phyloP scores from a whole-genome alignment of 139 green algal species.

The Diplosphaera chodatii region DNA sequence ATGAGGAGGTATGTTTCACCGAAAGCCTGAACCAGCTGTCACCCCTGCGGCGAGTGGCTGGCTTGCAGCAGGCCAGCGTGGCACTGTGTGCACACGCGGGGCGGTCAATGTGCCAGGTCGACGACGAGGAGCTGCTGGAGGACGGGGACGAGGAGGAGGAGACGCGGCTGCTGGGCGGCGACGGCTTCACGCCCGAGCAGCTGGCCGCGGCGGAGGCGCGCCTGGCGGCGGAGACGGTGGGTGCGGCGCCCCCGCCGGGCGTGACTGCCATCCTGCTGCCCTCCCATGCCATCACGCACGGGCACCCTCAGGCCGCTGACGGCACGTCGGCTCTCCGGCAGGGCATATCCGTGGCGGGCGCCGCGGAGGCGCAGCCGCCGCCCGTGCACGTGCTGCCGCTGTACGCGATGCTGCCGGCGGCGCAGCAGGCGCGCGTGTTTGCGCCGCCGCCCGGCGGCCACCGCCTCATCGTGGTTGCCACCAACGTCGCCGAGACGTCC shows the following conservation, averaged over 20 bases:
- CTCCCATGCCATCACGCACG: too few species aligned
- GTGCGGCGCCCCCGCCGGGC: too few species aligned
- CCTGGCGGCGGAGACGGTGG: constrained; percentile 33
- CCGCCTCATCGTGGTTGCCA: constrained; percentile 90
- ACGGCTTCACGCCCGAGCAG: constrained; percentile 62
- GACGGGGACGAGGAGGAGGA: constrained; percentile 51
- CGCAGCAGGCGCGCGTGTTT: constrained; percentile 74
- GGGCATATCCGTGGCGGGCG: not conserved
- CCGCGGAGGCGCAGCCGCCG: not conserved
- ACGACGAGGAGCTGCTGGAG: constrained; percentile 7
- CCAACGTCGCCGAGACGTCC: constrained; percentile 97
- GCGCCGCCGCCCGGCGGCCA: constrained; percentile 50
- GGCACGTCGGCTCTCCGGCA: too few species aligned
- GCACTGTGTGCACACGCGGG: too few species aligned
- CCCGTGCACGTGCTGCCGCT: constrained; percentile 88
- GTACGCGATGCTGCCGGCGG: constrained; percentile 83
- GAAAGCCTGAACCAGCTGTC: too few species aligned
- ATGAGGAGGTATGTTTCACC: too few species aligned
- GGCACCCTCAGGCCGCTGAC: too few species aligned
- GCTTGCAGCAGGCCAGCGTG: too few species aligned
- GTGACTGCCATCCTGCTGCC: too few species aligned
- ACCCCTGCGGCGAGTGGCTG: too few species aligned
- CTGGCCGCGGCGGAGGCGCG: constrained; percentile 56
- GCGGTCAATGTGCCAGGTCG: constrained; percentile 31
- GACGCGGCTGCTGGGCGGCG: constrained; percentile 54